phyloP scores from a whole-genome alignment of 2,329 filamentous ascomycete species.

The Fonsecaea monophora region DNA sequence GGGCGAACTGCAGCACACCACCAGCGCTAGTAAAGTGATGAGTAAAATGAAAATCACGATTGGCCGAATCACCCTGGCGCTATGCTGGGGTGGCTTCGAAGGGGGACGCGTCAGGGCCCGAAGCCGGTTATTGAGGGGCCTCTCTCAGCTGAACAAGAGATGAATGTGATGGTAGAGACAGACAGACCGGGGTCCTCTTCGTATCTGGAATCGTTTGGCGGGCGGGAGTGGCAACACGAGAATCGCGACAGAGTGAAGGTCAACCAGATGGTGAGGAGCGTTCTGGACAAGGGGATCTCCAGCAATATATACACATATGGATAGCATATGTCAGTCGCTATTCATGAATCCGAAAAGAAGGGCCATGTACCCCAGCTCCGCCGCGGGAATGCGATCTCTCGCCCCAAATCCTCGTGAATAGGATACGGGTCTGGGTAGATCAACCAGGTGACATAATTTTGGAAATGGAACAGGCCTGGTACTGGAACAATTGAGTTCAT shows the following conservation, averaged over 20 bases:
- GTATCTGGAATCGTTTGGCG: neutral
- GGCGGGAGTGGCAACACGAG: neutral
- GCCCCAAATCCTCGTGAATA: neutral
- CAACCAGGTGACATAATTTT: neutral
- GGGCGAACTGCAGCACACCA: no score
- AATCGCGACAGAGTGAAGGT: neutral
- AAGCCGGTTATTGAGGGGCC: neutral
- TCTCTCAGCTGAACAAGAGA: neutral
- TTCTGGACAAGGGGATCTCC: neutral
- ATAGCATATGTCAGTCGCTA: neutral
- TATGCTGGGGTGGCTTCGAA: conserved; percentile 1
- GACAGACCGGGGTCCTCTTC: neutral
- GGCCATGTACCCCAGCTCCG: neutral
- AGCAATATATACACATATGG: conserved; percentile 1
- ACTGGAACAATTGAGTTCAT: neutral
- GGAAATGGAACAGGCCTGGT: neutral
- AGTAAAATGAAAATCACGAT: conserved; percentile 10
- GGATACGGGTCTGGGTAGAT: conserved; percentile 1
- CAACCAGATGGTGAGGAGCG: neutral
- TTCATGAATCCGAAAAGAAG: neutral
- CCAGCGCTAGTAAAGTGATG: neutral
- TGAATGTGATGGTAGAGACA: neutral
- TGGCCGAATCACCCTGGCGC: neutral
- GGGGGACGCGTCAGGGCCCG: neutral
- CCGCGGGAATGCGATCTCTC: neutral